phyloP scores from a whole-genome alignment of 306 rosid genomes.

The Mimosa pudica region DNA sequence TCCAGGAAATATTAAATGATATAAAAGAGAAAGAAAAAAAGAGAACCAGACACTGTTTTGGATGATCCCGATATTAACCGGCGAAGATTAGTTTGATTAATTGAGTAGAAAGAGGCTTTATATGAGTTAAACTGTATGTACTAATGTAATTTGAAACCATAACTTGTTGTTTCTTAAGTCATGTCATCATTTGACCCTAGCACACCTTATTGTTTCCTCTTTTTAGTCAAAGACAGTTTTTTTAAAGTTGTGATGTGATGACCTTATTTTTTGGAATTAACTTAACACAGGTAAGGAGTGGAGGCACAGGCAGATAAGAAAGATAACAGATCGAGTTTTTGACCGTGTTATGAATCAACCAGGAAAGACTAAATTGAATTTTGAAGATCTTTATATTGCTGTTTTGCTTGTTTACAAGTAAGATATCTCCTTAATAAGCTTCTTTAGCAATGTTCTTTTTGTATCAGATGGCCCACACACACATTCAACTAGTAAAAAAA shows the following conservation, averaged over 20 bases:
- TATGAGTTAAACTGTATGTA: constrained; percentile 2
- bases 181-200: background rate
- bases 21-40: background rate
- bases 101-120: background rate
- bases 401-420: constrained; percentile 89
- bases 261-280: background rate
- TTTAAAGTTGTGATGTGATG: background rate
- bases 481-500: background rate
- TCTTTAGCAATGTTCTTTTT: background rate
- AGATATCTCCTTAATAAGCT: constrained; percentile 31
- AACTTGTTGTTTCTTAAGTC: background rate
- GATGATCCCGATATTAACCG: constrained; percentile 6
- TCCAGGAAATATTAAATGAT: background rate
- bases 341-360: constrained; percentile 40
- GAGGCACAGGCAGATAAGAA: constrained; percentile 60
- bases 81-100: background rate
- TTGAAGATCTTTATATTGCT: constrained; percentile 83
- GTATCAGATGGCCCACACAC: background rate
- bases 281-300: constrained; percentile 65
- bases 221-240: background rate
- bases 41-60: background rate
- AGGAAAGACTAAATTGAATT: constrained; percentile 44
- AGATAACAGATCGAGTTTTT: constrained; percentile 64
- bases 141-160: background rate
- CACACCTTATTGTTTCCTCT: background rate